Evolutionary conservation across 2,329 filamentous ascomycete genomes (phyloP).

Genomic region (Trichophyton benhamiae): DNA sequence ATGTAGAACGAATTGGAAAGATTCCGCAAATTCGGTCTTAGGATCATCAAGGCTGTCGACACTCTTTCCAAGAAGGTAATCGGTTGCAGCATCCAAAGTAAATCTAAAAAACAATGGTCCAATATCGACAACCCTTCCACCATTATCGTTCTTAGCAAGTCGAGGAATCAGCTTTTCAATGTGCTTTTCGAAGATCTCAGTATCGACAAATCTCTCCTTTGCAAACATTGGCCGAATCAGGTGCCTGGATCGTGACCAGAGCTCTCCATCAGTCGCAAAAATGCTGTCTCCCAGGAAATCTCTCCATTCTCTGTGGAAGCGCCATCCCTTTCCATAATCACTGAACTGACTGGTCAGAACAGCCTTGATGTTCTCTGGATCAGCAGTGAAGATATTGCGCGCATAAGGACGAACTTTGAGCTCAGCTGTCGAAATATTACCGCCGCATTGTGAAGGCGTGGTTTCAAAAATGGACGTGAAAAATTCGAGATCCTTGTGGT

Average conservation of each 20-base stretch:
- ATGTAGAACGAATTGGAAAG: slow-evolving; percentile 67
- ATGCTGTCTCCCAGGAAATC: slow-evolving; percentile 76
- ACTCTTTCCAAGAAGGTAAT: slow-evolving; percentile 69
- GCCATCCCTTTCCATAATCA: slow-evolving; percentile 68
- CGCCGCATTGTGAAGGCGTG: slow-evolving; percentile 22
- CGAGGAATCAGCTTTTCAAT: slow-evolving; percentile 58
- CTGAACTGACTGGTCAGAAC: slow-evolving; percentile 75
- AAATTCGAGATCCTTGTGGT: slow-evolving; percentile 47
- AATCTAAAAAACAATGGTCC: slow-evolving; percentile 69
- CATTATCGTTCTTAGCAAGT: slow-evolving; percentile 34
- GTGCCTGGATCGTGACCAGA: slow-evolving; percentile 73
- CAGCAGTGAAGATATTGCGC: slow-evolving; percentile 62
- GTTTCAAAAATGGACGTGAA: slow-evolving; percentile 46
- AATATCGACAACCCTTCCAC: slow-evolving; percentile 49
- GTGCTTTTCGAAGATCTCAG: slow-evolving; percentile 72
- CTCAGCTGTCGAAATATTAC: slow-evolving; percentile 56
- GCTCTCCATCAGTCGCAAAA: slow-evolving; percentile 65
- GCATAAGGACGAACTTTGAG: slow-evolving; percentile 24
- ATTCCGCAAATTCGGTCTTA: slow-evolving; percentile 60
- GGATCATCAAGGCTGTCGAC: slow-evolving; percentile 52
- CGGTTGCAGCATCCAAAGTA: slow-evolving; percentile 72
- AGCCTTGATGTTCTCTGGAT: slow-evolving; percentile 84
- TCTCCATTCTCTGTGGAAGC: slow-evolving; percentile 62
- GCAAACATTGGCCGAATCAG: slow-evolving; percentile 80
- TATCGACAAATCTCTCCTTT: slow-evolving; percentile 69